Base-by-base conservation (phyloP, 768 basidiomycete genomes). In the Hygrocybe punicea region DNA sequence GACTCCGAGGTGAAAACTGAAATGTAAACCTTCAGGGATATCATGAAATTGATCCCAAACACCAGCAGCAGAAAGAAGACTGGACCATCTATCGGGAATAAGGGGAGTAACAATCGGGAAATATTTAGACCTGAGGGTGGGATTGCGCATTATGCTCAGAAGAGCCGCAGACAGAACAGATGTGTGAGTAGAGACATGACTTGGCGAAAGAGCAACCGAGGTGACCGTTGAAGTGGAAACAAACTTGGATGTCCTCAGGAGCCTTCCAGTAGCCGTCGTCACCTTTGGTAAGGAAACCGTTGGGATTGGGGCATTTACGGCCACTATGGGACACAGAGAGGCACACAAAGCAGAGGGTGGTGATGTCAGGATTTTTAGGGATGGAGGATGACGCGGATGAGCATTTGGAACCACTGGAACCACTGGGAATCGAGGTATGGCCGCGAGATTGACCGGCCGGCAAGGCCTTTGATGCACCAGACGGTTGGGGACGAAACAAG, bases 61-160 rank as follows among this genome's bases (percentile, higher is more conserved):
- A 5, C 59, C 60, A 4, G 51, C 52, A 2, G 34, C 25, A 1
- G 2, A 1, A 7, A 63, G 48, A 14, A 58, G 16, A 8, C 50
- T 17, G 3, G 52, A 21, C 62, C 66, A 67, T 5, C 36, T 17
- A 19, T 58, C 24, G 45, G 58, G 60, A 6, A 17, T 50, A 21
- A 65, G 59, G 10, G 65, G 62, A 3, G 62, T 67, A 16, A 64
- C 45, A 19, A 67, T 58, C 1, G 58, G 63, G 9, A 61, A 58
- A 35, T 61, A 53, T 0, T 58, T 36, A n/a, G 24, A 14, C 51
- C 25, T 17, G 51, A 16, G 17, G 10, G 35, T 51, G 39, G 17
- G 24, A 56, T 35, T 64, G 62, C 1, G 55, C 60, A n/a, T 34
- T 46, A 44, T 65, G 51, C 0, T 21, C 35, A 0, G 25, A 34